Evolutionary conservation across 306 rosid genomes (phyloP), one percentile per base, ranked within the genome.

Genomic region (Quercus engelmannii): DNA sequence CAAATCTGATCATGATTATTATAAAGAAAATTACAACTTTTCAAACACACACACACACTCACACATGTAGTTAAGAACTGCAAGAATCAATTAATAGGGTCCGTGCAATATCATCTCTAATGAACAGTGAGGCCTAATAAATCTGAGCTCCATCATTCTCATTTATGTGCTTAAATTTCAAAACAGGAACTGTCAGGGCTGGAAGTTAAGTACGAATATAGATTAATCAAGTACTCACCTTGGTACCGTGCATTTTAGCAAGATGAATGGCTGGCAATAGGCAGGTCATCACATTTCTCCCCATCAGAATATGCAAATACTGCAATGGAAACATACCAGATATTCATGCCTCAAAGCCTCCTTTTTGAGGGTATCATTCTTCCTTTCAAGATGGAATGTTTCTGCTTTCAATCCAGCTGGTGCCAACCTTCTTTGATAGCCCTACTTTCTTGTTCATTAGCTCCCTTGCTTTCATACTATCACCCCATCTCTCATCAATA

Each of bases 391-490:
- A 65, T 18, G 23, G 49, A 28, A 63, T n/a, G 19, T 21, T 18
- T 65, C 21, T 65, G 15, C 25, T 65, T 46, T 65, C 71, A 65
- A 65, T 31, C 71, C 71, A 65, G 46, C 71, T 65, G 71, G 71
- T 65, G 25, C 71, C 71, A 65, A 65, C 51, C 49, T 31, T 65
- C 51, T 31, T 65, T 31, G 14, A 4, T 65, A 30, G 71, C 49
- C 71, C 5, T 31, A 6, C 25, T 3, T 65, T 65, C 51, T 31
- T 31, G 2, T 65, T 65, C 49, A 65, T 65, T 33, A 31, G 1
- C 71, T 65, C 51, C 3, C 71, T 31, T 18, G 21, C 71, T 28
- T 65, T 65, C 9, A 65, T 18, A 17, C 14, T 33, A 18, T 65
- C 71, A 0, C 25, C 71, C 71, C 71, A 65, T 19, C 49, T 65